These are phyloP conservation scores for Peziza echinospora DNA, from an alignment of 495 filamentous ascomycete species.

Conservation along the genomic window DNA sequence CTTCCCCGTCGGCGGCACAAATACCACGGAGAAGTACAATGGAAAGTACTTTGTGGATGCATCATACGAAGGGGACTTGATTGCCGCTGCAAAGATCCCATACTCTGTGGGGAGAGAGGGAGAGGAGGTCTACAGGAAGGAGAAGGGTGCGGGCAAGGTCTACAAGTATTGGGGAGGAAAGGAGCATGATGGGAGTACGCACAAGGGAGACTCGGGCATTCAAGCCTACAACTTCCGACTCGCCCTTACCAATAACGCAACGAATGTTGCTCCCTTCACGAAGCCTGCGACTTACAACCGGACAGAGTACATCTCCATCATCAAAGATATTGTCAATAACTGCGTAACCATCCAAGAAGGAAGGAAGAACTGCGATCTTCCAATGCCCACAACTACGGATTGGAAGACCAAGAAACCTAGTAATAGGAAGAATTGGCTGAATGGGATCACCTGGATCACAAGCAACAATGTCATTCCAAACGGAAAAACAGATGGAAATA, in stretches of 20 bases:
- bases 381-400: too few relatives aligned
- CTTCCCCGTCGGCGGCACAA: neutral
- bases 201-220: conserved; percentile 1
- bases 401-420: too few relatives aligned
- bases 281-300: too few relatives aligned
- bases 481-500: conserved; percentile 3
- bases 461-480: neutral
- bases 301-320: conserved; percentile 2
- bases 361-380: too few relatives aligned
- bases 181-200: conserved; percentile 1
- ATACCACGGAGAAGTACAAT: conserved; percentile 2
- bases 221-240: conserved; percentile 7
- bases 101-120: neutral
- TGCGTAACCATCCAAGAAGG: conserved; percentile 2
- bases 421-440: too few relatives aligned
- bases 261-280: too few relatives aligned
- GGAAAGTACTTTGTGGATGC: conserved; percentile 5
- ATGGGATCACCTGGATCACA: neutral
- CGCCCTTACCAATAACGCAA: too few relatives aligned
- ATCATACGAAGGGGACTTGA: conserved; percentile 5
- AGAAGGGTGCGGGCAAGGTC: neutral
- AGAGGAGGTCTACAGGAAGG: neutral
- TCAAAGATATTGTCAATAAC: conserved; percentile 2
- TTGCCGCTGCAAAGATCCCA: conserved; percentile 1
- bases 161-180: conserved; percentile 3